Evolutionary conservation across 805 yeast species (phyloP).

Genomic region (Millerago galiae): DNA sequence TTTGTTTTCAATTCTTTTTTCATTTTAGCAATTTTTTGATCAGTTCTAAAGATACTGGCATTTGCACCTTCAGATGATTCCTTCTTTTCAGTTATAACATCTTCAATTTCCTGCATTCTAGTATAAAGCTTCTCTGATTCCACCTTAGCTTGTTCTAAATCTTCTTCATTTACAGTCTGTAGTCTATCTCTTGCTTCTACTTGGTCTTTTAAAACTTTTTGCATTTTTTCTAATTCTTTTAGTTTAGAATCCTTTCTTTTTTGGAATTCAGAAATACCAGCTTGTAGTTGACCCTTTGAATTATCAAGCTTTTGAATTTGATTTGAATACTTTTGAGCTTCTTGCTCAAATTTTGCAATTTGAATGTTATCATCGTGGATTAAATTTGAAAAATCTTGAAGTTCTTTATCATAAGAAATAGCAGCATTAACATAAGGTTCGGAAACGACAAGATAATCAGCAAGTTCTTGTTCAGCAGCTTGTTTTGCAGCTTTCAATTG

Average conservation of each 20-base stretch:
- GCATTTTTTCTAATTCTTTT: background rate
- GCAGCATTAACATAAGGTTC: conserved; percentile 19
- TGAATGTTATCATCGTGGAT: conserved; percentile 24
- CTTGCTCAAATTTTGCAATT: background rate
- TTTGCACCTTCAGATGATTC: conserved; percentile 33
- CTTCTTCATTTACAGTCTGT: conserved; percentile 13
- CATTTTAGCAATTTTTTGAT: conserved; percentile 26
- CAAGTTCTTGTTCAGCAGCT: conserved; percentile 23
- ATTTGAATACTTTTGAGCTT: background rate
- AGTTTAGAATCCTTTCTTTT: conserved; percentile 5
- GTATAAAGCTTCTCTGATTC: conserved; percentile 8
- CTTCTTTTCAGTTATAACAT: conserved; percentile 34
- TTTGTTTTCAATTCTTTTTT: conserved; percentile 35
- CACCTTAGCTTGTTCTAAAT: conserved; percentile 13
- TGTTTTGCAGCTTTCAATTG: conserved; percentile 22
- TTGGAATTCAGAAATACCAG: background rate
- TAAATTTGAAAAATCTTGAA: conserved; percentile 25
- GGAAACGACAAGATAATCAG: conserved; percentile 19
- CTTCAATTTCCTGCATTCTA: background rate
- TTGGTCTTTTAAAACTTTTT: conserved; percentile 9
- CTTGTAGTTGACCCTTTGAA: background rate
- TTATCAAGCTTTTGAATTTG: background rate
- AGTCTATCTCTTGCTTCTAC: conserved; percentile 15
- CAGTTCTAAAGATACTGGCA: conserved; percentile 16
- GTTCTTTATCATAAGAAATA: conserved; percentile 17